Evolutionary conservation across 257 asterid species (phyloP).

Genomic region (Leptodermis oblonga): DNA sequence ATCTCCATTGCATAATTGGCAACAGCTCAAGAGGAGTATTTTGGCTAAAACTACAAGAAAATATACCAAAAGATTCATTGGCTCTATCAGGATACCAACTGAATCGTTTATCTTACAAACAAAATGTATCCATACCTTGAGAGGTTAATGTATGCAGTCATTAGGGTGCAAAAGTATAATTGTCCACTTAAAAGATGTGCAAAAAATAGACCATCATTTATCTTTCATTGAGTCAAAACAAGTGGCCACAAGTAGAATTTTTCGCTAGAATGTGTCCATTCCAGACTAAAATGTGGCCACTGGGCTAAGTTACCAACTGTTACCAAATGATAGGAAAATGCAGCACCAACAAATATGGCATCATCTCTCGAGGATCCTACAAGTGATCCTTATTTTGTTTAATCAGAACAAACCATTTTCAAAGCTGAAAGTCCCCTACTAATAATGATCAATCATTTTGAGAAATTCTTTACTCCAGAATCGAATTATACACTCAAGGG

Average conservation of each 20-base stretch:
- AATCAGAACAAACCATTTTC: constrained; percentile 2
- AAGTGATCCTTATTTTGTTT: neutral
- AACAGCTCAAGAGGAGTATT: neutral
- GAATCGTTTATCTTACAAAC: neutral
- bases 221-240: no score
- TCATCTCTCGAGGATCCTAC: neutral
- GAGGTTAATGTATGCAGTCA: no score
- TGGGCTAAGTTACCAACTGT: neutral
- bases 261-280: no score
- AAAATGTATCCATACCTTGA: neutral
- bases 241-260: no score
- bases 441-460: constrained; percentile 5
- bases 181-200: no score
- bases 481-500: constrained; percentile 2
- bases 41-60: neutral
- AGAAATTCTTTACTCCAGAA: neutral
- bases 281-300: neutral
- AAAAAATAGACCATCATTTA: no score
- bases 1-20: neutral
- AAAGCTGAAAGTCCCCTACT: neutral
- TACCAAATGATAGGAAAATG: neutral
- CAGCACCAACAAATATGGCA: neutral
- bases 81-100: neutral
- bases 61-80: neutral
- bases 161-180: no score